Percentiles rank a stretch among this genome's conserved stretches.
Evolutionary conservation across 1,284 basidiomycete genomes (phyloP).

Genomic region (Fomitopsis palustris): DNA sequence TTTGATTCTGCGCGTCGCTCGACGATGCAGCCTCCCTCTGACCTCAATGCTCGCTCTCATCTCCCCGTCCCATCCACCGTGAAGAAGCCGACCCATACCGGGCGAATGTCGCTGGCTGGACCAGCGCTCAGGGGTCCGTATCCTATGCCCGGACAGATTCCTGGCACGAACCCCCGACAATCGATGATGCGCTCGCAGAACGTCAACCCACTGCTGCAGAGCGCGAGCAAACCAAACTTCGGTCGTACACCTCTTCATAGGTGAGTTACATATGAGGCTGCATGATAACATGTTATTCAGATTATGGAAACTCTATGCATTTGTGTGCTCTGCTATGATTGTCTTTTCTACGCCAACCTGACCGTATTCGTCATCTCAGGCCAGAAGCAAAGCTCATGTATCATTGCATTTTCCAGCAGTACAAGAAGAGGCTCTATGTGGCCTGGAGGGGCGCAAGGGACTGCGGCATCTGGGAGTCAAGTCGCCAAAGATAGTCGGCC

Average conservation of each 20-base stretch:
- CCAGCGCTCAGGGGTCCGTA: conserved; percentile 57
- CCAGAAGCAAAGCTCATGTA: neutral
- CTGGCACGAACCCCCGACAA: conserved; percentile 55
- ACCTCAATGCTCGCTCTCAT: conserved; percentile 43
- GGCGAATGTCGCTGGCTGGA: conserved; percentile 69
- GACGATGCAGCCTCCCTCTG: conserved; percentile 50
- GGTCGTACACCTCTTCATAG: conserved; percentile 73
- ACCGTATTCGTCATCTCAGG: neutral
- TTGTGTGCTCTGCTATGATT: no score
- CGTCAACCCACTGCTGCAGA: conserved; percentile 62
- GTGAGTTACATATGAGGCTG: conserved; percentile 37
- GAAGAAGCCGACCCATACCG: conserved; percentile 51
- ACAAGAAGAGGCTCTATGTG: conserved; percentile 69
- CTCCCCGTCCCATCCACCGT: conserved; percentile 54
- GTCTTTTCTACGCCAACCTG: neutral
- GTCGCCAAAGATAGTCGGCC: conserved; percentile 68
- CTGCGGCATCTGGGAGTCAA: conserved; percentile 47
- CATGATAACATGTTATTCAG: neutral
- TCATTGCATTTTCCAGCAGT: conserved; percentile 30
- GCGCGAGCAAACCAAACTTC: conserved; percentile 61
- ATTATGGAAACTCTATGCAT: no score
- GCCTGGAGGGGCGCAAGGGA: conserved; percentile 44
- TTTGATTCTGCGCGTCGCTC: conserved; percentile 56
- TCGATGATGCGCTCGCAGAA: conserved; percentile 67
- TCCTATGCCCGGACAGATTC: conserved; percentile 36